Evolutionary conservation across 495 filamentous ascomycete genomes (phyloP), one percentile per base, ranked within the genome.

Genomic region (Halenospora varia): DNA sequence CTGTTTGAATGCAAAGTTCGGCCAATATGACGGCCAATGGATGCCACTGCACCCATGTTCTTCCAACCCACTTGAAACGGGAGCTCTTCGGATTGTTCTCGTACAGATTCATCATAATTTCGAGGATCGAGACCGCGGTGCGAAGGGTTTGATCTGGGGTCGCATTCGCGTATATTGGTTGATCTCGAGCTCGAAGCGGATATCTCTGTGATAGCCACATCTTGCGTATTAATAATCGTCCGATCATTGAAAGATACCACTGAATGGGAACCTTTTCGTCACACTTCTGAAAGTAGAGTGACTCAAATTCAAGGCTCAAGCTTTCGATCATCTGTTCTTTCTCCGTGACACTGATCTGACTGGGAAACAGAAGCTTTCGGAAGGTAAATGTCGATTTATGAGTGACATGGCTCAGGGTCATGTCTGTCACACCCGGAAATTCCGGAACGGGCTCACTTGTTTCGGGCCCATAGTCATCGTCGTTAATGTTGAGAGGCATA

Each of bases 401-500:
- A 48, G n/a, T 48, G 19, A 88, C 82, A 2, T 94, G 70, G 50
- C 77, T 80, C 63, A 93, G 90, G 0, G 86, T 86, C 80, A 89
- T 88, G 46, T 93, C 89, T 3, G 89, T 93, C 25, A 73, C 79
- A 9, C 79, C 83, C 2, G 70, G 67, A 8, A 82, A 75, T 45
- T 83, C 76, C 23, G 69, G 57, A 0, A 89, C 85, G 2, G 82
- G 70, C 15, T 82, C 75, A 9, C 70, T 77, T 76, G 81, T 86
- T 0, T 85, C 77, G 0, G 85, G 86, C 11, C 66, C 73, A 22
- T 95, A 78, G 62, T 96, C 90, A 10, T 69, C 68, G 51, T 96
- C 92, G 67, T 94, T 88, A 64, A 96, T 77, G 64, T 94, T 94
- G 35, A 86, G 69, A 0, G 88, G 87, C n/a, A 87, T 67, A 45